Conservation (phyloP, 2,329 filamentous ascomycete genomes). For the Aspergillus clavatus region DNA sequence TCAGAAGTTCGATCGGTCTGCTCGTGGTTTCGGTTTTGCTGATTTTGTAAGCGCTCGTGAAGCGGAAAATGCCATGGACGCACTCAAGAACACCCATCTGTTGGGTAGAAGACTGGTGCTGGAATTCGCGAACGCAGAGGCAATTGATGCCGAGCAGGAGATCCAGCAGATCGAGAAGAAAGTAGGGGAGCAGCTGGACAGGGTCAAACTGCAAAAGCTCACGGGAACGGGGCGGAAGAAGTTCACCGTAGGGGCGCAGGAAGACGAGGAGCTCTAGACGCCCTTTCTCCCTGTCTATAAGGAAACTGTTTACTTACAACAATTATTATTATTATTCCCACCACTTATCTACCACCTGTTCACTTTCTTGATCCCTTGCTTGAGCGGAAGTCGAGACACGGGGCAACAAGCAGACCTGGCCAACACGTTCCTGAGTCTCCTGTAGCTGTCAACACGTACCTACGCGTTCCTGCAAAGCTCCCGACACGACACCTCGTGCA, state of each 20-base stretch:
- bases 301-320: no score
- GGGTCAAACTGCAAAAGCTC: slow-evolving; percentile 83
- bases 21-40: slow-evolving; percentile 93
- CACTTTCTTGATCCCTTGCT: slow-evolving; percentile 34
- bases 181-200: slow-evolving; percentile 82
- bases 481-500: slow-evolving; percentile 26
- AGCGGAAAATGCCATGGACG: slow-evolving; percentile 84
- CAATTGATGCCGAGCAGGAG: slow-evolving; percentile 88
- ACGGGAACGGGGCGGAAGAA: slow-evolving; percentile 76
- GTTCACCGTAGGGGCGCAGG: slow-evolving; percentile 72
- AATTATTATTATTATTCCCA: no score
- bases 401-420: slow-evolving; percentile 14
- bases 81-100: slow-evolving; percentile 87
- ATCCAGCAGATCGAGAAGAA: slow-evolving; percentile 97
- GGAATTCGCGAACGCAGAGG: slow-evolving; percentile 84
- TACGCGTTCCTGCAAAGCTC: slow-evolving; percentile 25
- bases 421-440: slow-evolving; percentile 35
- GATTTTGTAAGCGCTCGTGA: slow-evolving; percentile 91
- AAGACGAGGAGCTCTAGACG: slow-evolving; percentile 54
- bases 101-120: slow-evolving; percentile 84
- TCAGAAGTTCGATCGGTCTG: slow-evolving; percentile 84
- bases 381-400: slow-evolving; percentile 22
- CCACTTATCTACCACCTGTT: slow-evolving; percentile 18
- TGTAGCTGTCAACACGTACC: slow-evolving; percentile 26
- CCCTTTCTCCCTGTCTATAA: slow-evolving; percentile 28